Evolutionary conservation across 139 green algal species (phyloP), one percentile per base, ranked within the genome.

Genomic region (Ulvella scutata): DNA sequence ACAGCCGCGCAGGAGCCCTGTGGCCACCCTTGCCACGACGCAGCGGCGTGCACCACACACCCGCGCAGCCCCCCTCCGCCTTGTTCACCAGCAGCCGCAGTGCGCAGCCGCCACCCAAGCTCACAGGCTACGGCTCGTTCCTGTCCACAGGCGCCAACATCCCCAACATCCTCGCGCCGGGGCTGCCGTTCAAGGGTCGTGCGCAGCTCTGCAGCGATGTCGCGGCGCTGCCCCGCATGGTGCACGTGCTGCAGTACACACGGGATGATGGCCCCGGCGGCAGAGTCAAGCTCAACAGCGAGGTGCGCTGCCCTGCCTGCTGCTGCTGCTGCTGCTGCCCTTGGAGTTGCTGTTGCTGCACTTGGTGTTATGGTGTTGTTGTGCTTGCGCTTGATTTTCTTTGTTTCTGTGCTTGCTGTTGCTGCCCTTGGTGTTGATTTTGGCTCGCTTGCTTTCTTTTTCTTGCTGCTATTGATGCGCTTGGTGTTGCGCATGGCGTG

Each of bases 191-290:
- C 51, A n/a, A 29, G 13, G 51, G 33, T 26, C 51, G 51, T 26
- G 31, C 33, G 7, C 51, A 67, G 51, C 6, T 26, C 9, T 26
- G 31, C n/a, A n/a, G 2, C n/a, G 33, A 67, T 26, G 51, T 29
- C 17, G n/a, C 33, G n/a, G 9, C 9, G 9, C 4, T 23, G 51
- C 51, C 37, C 28, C 38, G 83, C 62, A 73, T 36, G n/a, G 78
- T 62, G 17, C 17, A 43, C 17, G 78, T 74, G 4, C 59, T 89
- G 20, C 72, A 88, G 13, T 78, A 86, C 28, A 74, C 75, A 33
- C 78, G 87, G 0, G 87, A 91, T 78, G 73, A 74, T 36, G 75
- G 75, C 38, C 23, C 51, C 29, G 84, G 86, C 6, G 28, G 73
- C 26, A 74, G 86, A 21, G 43, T 33, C 26, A 40, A 82, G 13